These are phyloP conservation scores for button mushroom (Agaricus bisporus) DNA, from an alignment of 768 basidiomycete species.

Conservation along the genomic window DNA sequence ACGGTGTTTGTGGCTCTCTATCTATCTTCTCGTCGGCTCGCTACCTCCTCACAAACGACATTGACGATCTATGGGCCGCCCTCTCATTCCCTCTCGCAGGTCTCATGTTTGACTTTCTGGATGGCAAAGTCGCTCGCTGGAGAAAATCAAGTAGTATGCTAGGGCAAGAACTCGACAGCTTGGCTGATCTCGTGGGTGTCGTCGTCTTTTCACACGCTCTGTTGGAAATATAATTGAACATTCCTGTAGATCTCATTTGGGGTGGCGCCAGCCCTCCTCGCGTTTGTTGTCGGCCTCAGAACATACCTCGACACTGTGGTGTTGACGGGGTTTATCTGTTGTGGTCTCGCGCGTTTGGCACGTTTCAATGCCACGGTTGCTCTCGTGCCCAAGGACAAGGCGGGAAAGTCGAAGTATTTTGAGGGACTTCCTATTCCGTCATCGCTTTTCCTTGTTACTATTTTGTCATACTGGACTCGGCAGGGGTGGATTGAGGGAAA, in stretches of 20 bases:
- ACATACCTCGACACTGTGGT: conserved; percentile 87
- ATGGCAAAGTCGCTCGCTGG: conserved; percentile 98
- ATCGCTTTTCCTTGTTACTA: conserved; percentile 70
- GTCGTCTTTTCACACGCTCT: neutral
- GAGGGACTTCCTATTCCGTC: conserved; percentile 97
- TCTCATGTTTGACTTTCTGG: conserved; percentile 95
- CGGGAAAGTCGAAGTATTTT: conserved; percentile 91
- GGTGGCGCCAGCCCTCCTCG: conserved; percentile 91
- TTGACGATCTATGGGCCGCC: conserved; percentile 80
- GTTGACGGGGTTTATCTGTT: conserved; percentile 89
- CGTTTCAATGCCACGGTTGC: conserved; percentile 99
- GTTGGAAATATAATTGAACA: conserved; percentile 3
- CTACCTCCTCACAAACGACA: conserved; percentile 78
- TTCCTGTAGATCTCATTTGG: conserved; percentile 86
- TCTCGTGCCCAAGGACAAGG: conserved; percentile 77
- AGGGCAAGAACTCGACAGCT: conserved; percentile 94
- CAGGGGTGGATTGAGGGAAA: conserved; percentile 82
- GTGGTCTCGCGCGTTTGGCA: conserved; percentile 92
- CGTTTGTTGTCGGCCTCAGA: conserved; percentile 85
- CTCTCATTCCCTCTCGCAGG: conserved; percentile 85
- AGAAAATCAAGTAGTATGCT: conserved; percentile 92
- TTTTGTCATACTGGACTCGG: conserved; percentile 78
- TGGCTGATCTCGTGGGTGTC: conserved; percentile 83
- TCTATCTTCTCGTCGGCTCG: conserved; percentile 91
- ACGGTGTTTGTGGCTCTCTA: conserved; percentile 95